Percentiles rank a stretch among this genome's conserved stretches.
phyloP scores from a whole-genome alignment of 495 filamentous ascomycete species.

The Viridothelium virens region DNA sequence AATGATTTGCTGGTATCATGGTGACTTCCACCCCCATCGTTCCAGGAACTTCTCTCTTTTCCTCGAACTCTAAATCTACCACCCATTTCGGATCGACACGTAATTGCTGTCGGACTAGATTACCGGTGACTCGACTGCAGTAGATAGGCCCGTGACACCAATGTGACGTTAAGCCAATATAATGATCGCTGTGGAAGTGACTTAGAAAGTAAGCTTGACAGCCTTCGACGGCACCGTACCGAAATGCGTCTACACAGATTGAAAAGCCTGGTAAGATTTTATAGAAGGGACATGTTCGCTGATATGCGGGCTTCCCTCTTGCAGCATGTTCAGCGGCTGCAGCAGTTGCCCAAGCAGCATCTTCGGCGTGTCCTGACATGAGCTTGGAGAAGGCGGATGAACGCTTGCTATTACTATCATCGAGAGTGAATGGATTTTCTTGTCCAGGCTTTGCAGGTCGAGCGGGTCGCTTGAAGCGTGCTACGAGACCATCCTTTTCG shows the following conservation, averaged over 20 bases:
- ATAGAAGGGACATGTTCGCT: constrained; percentile 93
- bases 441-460: constrained; percentile 65
- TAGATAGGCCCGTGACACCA: constrained; percentile 96
- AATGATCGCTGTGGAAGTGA: constrained; percentile 97
- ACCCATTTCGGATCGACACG: constrained; percentile 80
- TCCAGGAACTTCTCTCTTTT: constrained; percentile 65
- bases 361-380: constrained; percentile 85
- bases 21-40: constrained; percentile 78
- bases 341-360: constrained; percentile 80
- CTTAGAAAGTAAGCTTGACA: constrained; percentile 95
- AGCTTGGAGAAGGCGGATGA: constrained; percentile 78
- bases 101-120: constrained; percentile 79
- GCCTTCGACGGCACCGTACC: constrained; percentile 86
- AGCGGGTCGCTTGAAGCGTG: constrained; percentile 57
- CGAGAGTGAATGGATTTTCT: constrained; percentile 59
- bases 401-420: constrained; percentile 29
- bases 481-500: constrained; percentile 36
- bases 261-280: constrained; percentile 90
- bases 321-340: constrained; percentile 69
- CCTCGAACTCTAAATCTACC: constrained; percentile 77
- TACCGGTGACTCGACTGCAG: constrained; percentile 85
- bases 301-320: constrained; percentile 80
- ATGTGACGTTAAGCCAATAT: constrained; percentile 76
- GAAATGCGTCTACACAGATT: constrained; percentile 93
- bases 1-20: constrained; percentile 96